Conservation (phyloP, 495 filamentous ascomycete genomes). For the Hyaloscypha finlandica region DNA sequence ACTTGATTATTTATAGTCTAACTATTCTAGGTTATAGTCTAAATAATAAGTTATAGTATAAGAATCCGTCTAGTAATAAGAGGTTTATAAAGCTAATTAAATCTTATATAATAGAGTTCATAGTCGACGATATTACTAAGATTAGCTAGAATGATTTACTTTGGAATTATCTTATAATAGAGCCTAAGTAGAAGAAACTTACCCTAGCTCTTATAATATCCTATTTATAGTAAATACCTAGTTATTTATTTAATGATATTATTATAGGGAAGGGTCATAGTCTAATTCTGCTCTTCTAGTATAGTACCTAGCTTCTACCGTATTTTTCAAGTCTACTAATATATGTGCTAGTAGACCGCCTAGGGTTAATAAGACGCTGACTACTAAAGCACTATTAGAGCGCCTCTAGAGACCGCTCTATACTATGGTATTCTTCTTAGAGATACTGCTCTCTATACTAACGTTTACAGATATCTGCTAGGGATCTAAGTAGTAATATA, state of each 20-base stretch:
- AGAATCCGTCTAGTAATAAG: background rate
- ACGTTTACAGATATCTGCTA: slow-evolving; percentile 19
- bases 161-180: slow-evolving; percentile 28
- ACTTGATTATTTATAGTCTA: slow-evolving; percentile 20
- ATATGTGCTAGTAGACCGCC: slow-evolving; percentile 9
- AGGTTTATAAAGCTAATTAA: background rate
- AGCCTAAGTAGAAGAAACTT: slow-evolving; percentile 23
- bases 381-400: slow-evolving; percentile 6
- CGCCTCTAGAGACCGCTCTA: slow-evolving; percentile 12
- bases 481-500: slow-evolving; percentile 22
- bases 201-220: slow-evolving; percentile 19
- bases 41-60: slow-evolving; percentile 17
- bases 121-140: background rate
- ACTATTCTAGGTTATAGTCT: slow-evolving; percentile 20
- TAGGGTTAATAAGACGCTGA: slow-evolving; percentile 17
- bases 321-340: slow-evolving; percentile 6
- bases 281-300: slow-evolving; percentile 20
- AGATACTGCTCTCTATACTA: slow-evolving; percentile 7
- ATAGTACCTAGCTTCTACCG: background rate
- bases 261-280: slow-evolving; percentile 14
- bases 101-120: slow-evolving; percentile 31
- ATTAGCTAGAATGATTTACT: slow-evolving; percentile 30
- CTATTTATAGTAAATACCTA: background rate
- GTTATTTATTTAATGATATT: slow-evolving; percentile 14
- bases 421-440: slow-evolving; percentile 5